These are phyloP conservation scores for Scedosporium apiospermum DNA, from an alignment of 2,329 filamentous ascomycete species.

Conservation along the genomic window DNA sequence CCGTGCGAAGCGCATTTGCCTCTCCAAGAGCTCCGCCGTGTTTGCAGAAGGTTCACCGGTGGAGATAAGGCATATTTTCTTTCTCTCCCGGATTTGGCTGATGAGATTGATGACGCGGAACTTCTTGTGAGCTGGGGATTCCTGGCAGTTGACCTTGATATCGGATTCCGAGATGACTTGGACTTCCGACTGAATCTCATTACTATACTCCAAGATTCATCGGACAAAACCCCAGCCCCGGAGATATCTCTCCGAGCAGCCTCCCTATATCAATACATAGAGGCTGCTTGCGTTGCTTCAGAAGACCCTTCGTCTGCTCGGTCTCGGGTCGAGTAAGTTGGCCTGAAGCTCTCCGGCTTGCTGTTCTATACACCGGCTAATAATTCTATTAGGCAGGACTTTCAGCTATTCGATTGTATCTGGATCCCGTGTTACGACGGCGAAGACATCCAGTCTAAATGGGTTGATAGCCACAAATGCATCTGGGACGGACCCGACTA, in stretches of 20 bases:
- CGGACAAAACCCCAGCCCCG: no score
- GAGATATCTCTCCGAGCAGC: no score
- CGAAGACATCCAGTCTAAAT: not conserved
- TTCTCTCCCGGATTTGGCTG: not conserved
- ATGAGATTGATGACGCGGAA: not conserved
- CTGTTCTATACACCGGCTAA: not conserved
- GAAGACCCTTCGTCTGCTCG: no score
- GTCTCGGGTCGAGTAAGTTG: no score
- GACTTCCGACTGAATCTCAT: not conserved
- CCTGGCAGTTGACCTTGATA: not conserved
- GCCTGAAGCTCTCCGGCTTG: not conserved
- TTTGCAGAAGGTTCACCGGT: not conserved
- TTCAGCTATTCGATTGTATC: not conserved
- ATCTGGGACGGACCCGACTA: not conserved
- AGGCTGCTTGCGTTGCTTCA: no score
- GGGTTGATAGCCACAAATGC: not conserved
- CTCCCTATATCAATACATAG: no score
- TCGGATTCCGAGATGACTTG: not conserved
- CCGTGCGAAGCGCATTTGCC: not conserved
- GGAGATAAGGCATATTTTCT: not conserved
- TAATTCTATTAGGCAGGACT: not conserved
- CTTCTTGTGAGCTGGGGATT: not conserved
- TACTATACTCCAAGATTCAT: no score
- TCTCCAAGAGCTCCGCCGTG: not conserved
- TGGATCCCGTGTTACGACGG: not conserved